Base-by-base conservation (phyloP, 768 basidiomycete genomes). In the Lactifluus pinguis region DNA sequence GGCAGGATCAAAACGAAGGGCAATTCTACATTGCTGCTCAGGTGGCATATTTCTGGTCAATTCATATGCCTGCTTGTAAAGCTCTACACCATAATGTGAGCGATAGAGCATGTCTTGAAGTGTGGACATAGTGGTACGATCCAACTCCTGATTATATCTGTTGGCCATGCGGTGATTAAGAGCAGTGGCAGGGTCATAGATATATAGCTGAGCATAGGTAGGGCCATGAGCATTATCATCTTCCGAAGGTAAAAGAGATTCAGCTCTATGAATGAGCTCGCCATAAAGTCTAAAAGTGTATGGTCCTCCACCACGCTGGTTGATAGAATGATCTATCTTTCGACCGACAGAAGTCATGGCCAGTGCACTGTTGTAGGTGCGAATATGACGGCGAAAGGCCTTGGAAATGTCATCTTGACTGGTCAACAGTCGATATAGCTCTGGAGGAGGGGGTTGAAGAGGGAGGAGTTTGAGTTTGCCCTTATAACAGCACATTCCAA, bases 311-410 rank as follows among this genome's bases (percentile, higher is more conserved):
- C 55, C 55, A 2, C 55, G 21, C 6, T 29, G 3, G 1, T 29
- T 41, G 25, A 53, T 7, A 10, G 45, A 25, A 82, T 84, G 65
- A 70, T 84, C 45, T 80, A 80, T 59, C 78, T 77, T 57, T 84
- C 84, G 63, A 75, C 81, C 2, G 70, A 77, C 3, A 64, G 72
- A 49, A 65, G 71, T 19, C 69, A 60, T 9, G 68, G 67, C 0
- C 53, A 65, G 3, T 83, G 83, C 66, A 69, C 67, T 3, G 76
- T 73, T 1, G 63, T 73, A 5, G 79, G 81, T 15, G 55, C 76
- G 81, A 79, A 57, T 34, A 59, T 1, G 70, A 77, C 14, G 54
- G 53, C 0, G 77, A 81, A 53, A 39, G 61, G 4, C 63, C 69
- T 2, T 69, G 77, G 32, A 72, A 76, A 11, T 14, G 2, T 1